A percentile compares a stretch with the other conserved stretches of the same genome.
phyloP scores from a whole-genome alignment of 2,329 filamentous ascomycete species.

The Colletotrichum camelliae region DNA sequence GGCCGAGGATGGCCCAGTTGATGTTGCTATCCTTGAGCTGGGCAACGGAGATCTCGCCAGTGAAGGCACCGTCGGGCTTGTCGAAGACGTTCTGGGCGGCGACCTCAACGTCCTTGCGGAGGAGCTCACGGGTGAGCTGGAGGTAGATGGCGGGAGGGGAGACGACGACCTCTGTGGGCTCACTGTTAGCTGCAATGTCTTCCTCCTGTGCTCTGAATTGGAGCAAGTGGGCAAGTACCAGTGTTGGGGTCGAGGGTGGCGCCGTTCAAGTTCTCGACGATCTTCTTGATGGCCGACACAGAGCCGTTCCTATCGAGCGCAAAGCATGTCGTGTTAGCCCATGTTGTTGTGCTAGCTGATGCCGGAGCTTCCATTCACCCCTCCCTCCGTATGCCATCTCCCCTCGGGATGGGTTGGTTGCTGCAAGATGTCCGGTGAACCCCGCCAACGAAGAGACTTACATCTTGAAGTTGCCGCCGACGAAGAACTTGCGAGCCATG shows the following conservation, averaged over 20 bases:
- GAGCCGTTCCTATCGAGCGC: slow-evolving; percentile 82
- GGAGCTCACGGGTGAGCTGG: slow-evolving; percentile 79
- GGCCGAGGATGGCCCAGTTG: slow-evolving; percentile 89
- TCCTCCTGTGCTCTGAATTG: not conserved
- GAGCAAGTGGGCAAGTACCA: slow-evolving; percentile 56
- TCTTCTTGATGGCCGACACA: slow-evolving; percentile 85
- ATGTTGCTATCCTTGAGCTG: slow-evolving; percentile 91
- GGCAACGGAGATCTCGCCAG: slow-evolving; percentile 90
- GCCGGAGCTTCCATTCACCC: not conserved
- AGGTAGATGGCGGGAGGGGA: slow-evolving; percentile 92
- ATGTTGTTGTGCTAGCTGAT: not conserved
- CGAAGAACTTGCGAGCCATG: slow-evolving; percentile 96
- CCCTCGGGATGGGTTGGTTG: not conserved
- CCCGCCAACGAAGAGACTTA: slow-evolving; percentile 48
- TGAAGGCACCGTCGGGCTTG: slow-evolving; percentile 96
- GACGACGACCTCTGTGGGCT: slow-evolving; percentile 83
- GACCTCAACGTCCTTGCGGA: slow-evolving; percentile 79
- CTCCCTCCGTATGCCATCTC: not conserved
- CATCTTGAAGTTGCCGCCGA: slow-evolving; percentile 99
- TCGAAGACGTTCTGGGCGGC: slow-evolving; percentile 97
- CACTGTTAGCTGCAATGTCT: slow-evolving; percentile 3
- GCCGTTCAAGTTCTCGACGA: slow-evolving; percentile 87
- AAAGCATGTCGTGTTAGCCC: slow-evolving; percentile 18
- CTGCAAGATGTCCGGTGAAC: not conserved
- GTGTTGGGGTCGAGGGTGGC: slow-evolving; percentile 79